Evolutionary conservation across 75 land plant genomes (phyloP), one percentile per base, ranked within the genome.

Genomic region (Selaginella moellendorffii): DNA sequence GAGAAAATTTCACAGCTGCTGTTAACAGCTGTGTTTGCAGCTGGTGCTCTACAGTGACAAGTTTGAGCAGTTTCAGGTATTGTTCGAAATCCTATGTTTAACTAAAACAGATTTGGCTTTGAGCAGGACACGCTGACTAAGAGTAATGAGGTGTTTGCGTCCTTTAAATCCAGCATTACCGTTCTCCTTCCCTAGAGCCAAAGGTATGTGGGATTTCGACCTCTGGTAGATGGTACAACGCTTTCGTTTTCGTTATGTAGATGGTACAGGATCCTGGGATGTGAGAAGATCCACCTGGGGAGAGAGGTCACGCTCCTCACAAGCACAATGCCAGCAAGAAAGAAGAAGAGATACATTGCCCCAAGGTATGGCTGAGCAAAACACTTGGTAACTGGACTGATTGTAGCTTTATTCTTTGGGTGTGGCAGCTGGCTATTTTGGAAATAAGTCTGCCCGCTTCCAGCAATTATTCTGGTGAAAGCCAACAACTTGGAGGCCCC

Each of bases 71-170:
- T 93, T 93, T 65, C 96, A 93, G 83, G 99, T 80, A 69, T 14
- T 36, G 46, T 36, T 5, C 14, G 46, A 26, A 19, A 8, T 20
- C 9, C 20, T 20, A 56, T 56, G 59, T 56, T 5, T 24, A 9
- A 56, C 8, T 19, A 20, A 8, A 20, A 8, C 20, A 56, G n/a
- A 56, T 56, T n/a, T 24, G 18, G 63, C 18, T 14, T 24, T 23
- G 2, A 67, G 73, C 96, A 93, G 98, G 98, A 93, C 19, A 85
- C 90, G 29, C 68, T 93, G 67, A 61, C 81, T 60, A 93, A 93
- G 72, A 93, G 98, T 69, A 89, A 93, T 71, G 98, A 89, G 62
- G 96, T 93, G 5, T 93, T 93, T 65, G 85, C 85, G 71, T 74
- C 98, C 66, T 93, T 85, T 68, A 93, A 93, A 71, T 5, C 46